These are phyloP conservation scores for Suillus tomentosus DNA, from an alignment of 768 basidiomycete species.

Conservation along the genomic window DNA sequence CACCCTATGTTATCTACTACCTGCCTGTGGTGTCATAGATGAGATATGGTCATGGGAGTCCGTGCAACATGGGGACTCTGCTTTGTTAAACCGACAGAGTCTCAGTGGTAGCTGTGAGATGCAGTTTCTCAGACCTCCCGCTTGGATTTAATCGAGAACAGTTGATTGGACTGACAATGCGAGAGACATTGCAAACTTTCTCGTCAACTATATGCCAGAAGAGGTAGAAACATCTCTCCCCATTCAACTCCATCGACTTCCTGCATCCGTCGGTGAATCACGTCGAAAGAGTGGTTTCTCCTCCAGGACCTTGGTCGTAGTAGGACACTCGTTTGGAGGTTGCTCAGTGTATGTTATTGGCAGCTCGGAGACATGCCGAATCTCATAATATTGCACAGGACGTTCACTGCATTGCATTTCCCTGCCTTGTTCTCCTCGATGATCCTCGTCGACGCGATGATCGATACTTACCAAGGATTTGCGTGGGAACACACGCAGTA, in stretches of 20 bases:
- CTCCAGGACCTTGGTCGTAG: slow-evolving; percentile 55
- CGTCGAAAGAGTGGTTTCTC: slow-evolving; percentile 52
- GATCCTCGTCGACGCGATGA: slow-evolving; percentile 79
- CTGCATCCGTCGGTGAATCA: slow-evolving; percentile 39
- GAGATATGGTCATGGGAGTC: slow-evolving; percentile 85
- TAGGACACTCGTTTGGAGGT: slow-evolving; percentile 88
- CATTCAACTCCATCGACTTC: slow-evolving; percentile 51
- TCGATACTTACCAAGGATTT: slow-evolving; percentile 24
- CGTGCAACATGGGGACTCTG: slow-evolving; percentile 85
- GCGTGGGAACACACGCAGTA: not conserved
- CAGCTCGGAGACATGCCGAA: not conserved
- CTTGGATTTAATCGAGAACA: slow-evolving; percentile 27
- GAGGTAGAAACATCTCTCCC: slow-evolving; percentile 44
- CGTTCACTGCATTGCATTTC: slow-evolving; percentile 60
- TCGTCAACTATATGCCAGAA: slow-evolving; percentile 66
- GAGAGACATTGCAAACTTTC: slow-evolving; percentile 78
- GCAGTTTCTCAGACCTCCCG: not conserved
- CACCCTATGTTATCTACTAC: slow-evolving; percentile 53
- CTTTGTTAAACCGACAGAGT: slow-evolving; percentile 59
- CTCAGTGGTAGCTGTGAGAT: slow-evolving; percentile 62
- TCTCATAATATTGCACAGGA: slow-evolving; percentile 36
- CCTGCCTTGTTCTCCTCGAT: slow-evolving; percentile 73
- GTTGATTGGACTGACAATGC: slow-evolving; percentile 79
- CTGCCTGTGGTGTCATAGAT: slow-evolving; percentile 48
- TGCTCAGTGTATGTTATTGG: slow-evolving; percentile 60